Base-by-base conservation (phyloP, 2,329 filamentous ascomycete genomes). In the Apiospora pterosperma region DNA sequence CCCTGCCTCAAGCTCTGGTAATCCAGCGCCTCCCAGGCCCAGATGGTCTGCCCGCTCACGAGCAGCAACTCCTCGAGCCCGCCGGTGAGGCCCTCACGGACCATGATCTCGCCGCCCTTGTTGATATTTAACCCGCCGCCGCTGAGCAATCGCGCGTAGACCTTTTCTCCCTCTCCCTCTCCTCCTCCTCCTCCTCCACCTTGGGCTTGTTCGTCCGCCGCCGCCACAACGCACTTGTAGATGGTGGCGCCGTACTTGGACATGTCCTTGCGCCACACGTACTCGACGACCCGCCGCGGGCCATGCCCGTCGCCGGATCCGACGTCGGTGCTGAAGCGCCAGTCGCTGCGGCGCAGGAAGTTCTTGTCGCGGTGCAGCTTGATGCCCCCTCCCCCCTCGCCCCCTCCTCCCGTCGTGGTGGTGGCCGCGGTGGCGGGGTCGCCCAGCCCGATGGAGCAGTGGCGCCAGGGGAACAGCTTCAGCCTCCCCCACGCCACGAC, bases 181-280 rank as follows among this genome's bases (percentile, higher is more conserved):
- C n/a, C 16, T 7, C n/a, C n/a, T n/a, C n/a, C n/a, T n/a, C n/a
- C n/a, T n/a, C n/a, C n/a, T n/a, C n/a, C n/a, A n/a, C n/a, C n/a
- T n/a, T n/a, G n/a, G n/a, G n/a, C n/a, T n/a, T n/a, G n/a, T n/a
- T 21, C n/a, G 16, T 52, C 63, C 16, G 34, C 36, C 38, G 23
- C 12, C 39, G 28, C 63, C 11, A 44, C 48, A 4, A 66, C 39
- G 62, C 62, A 64, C 23, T 66, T 60, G 48, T 64, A 66, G 12
- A 66, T 41, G 34, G 65, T 64, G 4, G 25, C n/a, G 19, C 55
- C 36, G 14, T 16, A 7, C 62, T 23, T 60, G 44, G 25, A 23
- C 42, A 28, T 55, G 52, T 66, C 52, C 62, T 66, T 66, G 59
- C 62, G 65, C 65, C 65, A 66, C 14, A 36, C 23, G 41, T 44